Percentiles rank a stretch among this genome's conserved stretches.
These are phyloP conservation scores for Camellia oleifera DNA, from an alignment of 179 eudicot genomes.

Conservation along the genomic window DNA sequence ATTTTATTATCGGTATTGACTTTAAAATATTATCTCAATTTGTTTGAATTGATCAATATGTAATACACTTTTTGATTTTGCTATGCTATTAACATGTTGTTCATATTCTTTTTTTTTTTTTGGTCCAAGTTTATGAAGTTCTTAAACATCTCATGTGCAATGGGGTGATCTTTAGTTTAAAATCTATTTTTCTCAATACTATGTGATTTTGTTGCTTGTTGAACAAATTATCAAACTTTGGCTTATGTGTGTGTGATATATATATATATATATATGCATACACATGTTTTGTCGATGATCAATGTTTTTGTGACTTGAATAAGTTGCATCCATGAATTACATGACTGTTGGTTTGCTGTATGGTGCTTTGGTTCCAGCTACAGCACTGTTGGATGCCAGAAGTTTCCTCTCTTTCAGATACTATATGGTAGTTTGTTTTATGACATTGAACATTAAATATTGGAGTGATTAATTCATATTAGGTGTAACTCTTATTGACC, in stretches of 20 bases:
- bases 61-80: too few relatives aligned
- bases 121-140: not conserved
- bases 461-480: too few relatives aligned
- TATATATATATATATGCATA: not conserved
- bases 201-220: not conserved
- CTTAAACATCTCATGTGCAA: not conserved
- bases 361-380: not conserved
- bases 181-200: not conserved
- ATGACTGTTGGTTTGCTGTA: not conserved
- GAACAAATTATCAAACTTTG: not conserved
- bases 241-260: not conserved
- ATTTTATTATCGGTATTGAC: too few relatives aligned
- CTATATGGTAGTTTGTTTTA: not conserved
- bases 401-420: not conserved
- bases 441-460: too few relatives aligned
- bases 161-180: not conserved
- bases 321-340: not conserved
- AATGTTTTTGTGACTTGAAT: not conserved
- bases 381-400: not conserved
- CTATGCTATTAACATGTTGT: too few relatives aligned
- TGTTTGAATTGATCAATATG: too few relatives aligned
- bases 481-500: too few relatives aligned
- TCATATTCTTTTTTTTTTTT: slow-evolving; percentile 64
- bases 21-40: too few relatives aligned
- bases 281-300: not conserved